These are phyloP conservation scores for Naumovozyma baii DNA, from an alignment of 805 yeast species.

Conservation along the genomic window DNA sequence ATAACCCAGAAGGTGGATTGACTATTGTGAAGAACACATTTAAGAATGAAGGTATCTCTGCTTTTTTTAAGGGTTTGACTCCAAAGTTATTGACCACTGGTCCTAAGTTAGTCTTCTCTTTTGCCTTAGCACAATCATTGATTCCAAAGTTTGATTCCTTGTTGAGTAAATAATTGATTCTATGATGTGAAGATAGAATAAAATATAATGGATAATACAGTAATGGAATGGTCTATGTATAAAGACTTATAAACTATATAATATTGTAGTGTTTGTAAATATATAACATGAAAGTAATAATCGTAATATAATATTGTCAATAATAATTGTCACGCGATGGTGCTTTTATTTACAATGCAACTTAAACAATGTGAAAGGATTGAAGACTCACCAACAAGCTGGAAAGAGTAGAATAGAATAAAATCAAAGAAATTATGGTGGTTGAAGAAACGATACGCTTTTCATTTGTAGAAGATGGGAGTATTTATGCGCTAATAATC, in stretches of 20 bases:
- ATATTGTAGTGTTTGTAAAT: neutral
- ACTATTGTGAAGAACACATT: conserved; percentile 88
- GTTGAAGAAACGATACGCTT: neutral
- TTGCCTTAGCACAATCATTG: conserved; percentile 92
- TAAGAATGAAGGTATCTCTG: conserved; percentile 77
- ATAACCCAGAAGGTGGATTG: conserved; percentile 89
- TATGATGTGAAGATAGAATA: neutral
- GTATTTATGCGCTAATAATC: conserved; percentile 10
- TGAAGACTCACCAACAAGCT: too few relatives aligned
- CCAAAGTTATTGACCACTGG: conserved; percentile 97
- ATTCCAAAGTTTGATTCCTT: conserved; percentile 89
- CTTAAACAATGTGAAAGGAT: too few relatives aligned
- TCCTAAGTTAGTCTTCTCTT: conserved; percentile 95
- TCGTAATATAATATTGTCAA: too few relatives aligned
- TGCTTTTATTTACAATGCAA: too few relatives aligned
- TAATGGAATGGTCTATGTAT: neutral
- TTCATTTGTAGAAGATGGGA: neutral
- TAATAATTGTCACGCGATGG: too few relatives aligned
- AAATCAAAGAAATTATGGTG: too few relatives aligned
- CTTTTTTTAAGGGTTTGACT: conserved; percentile 93
- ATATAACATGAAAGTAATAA: too few relatives aligned
- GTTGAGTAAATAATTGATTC: conserved; percentile 25
- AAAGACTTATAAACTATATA: neutral
- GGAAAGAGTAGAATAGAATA: too few relatives aligned
- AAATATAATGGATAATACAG: neutral